These are phyloP conservation scores for Gossypium anomalum DNA, from an alignment of 345 rosid genomes.

Conservation along the genomic window DNA sequence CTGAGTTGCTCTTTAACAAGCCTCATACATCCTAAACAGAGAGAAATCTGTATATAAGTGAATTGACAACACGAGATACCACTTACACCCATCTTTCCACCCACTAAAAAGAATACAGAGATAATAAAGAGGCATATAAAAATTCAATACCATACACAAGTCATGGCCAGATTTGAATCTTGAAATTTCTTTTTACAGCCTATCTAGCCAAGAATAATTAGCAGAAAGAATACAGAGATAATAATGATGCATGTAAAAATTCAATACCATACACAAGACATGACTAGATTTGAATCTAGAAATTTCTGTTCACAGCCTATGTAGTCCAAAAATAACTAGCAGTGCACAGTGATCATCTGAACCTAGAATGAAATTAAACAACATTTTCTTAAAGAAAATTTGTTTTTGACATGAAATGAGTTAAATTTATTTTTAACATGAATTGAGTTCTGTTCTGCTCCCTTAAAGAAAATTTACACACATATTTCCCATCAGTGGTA, in stretches of 20 bases:
- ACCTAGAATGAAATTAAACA: background rate
- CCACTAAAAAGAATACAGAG: background rate
- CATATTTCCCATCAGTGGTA: background rate
- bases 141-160: background rate
- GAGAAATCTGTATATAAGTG: background rate
- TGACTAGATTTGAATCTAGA: too few relatives aligned
- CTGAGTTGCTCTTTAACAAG: slow-evolving; percentile 83
- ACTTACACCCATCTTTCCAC: background rate
- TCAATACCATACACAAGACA: too few relatives aligned
- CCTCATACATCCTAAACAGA: slow-evolving; percentile 80
- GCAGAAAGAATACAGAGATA: too few relatives aligned
- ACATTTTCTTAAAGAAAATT: background rate
- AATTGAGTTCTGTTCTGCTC: background rate
- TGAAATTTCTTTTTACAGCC: background rate
- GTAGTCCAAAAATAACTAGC: background rate
- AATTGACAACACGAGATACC: slow-evolving; percentile 6
- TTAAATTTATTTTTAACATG: background rate
- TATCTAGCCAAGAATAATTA: background rate
- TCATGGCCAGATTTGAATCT: background rate
- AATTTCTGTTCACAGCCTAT: too few relatives aligned
- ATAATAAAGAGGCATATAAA: background rate
- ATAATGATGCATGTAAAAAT: too few relatives aligned
- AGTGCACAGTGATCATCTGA: background rate
- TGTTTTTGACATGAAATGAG: background rate
- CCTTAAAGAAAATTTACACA: slow-evolving; percentile 2